Evolutionary conservation across 176 grass and related monocot genomes (phyloP).

Genomic region (Dactylis glomerata): DNA sequence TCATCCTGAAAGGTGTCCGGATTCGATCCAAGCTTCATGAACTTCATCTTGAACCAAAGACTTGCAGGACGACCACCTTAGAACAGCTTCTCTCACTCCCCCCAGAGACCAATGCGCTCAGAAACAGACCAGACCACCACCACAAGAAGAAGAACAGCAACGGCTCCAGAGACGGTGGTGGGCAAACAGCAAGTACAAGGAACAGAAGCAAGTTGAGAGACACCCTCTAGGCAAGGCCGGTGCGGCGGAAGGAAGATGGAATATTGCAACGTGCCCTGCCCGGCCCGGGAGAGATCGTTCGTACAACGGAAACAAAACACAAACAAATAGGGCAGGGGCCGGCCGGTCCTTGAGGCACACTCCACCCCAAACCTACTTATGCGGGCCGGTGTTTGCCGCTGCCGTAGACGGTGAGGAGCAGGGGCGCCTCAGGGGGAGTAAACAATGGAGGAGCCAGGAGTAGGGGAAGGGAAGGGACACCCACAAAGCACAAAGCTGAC

Average conservation of each 20-base stretch:
- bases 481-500: constrained; percentile 78
- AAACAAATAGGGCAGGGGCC: constrained; percentile 10
- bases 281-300: constrained; percentile 30
- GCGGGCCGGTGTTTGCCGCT: constrained; percentile 43
- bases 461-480: constrained; percentile 41
- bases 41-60: constrained; percentile 71
- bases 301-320: constrained; percentile 45
- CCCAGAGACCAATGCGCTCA: constrained; percentile 3
- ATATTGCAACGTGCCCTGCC: constrained; percentile 49
- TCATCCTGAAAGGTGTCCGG: constrained; percentile 88
- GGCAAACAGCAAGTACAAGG: constrained; percentile 22
- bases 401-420: constrained; percentile 43
- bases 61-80: background rate
- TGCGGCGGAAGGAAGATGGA: constrained; percentile 19
- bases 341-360: constrained; percentile 37
- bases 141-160: constrained; percentile 23
- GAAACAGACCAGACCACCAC: background rate
- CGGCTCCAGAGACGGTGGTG: background rate
- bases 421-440: constrained; percentile 49
- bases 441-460: constrained; percentile 27
- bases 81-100: background rate
- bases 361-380: constrained; percentile 37
- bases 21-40: constrained; percentile 98
- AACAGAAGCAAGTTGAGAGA: constrained; percentile 26
- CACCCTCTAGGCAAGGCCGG: constrained; percentile 10